Evolutionary conservation across 176 grass and related monocot species (phyloP).

Genomic region (Aegilops speltoides): DNA sequence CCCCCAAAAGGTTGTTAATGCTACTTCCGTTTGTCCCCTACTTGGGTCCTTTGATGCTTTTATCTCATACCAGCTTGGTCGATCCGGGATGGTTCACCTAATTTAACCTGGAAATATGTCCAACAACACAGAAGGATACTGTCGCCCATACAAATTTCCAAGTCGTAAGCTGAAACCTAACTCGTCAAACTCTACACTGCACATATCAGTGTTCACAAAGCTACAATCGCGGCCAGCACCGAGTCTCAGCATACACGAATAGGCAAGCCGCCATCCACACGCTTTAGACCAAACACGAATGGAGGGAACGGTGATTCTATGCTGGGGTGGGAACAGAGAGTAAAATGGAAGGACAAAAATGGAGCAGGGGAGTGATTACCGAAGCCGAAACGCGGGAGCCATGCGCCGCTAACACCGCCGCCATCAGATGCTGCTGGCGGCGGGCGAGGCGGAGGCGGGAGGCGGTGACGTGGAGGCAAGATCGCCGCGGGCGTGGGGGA

Average conservation of each 20-base stretch:
- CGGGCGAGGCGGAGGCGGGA: neutral
- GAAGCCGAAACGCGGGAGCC: conserved; percentile 40
- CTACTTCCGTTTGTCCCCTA: neutral
- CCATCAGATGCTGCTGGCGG: conserved; percentile 25
- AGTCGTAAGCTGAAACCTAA: neutral
- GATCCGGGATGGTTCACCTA: neutral
- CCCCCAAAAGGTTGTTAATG: neutral
- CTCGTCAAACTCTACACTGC: neutral
- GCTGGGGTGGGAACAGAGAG: neutral
- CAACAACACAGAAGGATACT: neutral
- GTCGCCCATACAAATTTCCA: neutral
- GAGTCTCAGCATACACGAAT: neutral
- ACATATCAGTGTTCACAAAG: neutral
- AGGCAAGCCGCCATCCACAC: neutral
- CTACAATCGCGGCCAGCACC: neutral
- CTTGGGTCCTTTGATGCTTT: neutral
- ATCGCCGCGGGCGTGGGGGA: conserved; percentile 18
- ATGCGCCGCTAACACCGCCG: conserved; percentile 21
- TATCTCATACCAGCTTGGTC: neutral
- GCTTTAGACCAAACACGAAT: neutral
- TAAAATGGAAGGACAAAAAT: neutral
- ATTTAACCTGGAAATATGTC: neutral
- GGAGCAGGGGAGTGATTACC: conserved; percentile 27
- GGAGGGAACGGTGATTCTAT: neutral
- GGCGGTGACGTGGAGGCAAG: conserved; percentile 21